Base-by-base conservation (phyloP, 345 rosid species). In the Erysimum cheiranthoides region DNA sequence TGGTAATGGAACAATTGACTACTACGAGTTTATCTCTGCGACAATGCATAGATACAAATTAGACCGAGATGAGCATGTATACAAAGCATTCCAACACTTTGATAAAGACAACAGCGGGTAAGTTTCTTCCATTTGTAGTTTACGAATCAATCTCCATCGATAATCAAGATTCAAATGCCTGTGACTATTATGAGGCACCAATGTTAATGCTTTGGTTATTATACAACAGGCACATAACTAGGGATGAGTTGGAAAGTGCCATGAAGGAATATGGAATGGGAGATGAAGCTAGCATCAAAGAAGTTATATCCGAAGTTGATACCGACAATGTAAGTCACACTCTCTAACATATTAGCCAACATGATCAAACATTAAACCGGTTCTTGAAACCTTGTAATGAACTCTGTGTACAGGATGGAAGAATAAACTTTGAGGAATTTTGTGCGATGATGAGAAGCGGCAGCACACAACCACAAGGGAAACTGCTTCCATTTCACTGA, bases 381-480 rank as follows among this genome's bases (percentile, higher is more conserved):
- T 49, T 66, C 7, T 43, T 38, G 12, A 25, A 53, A 35, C 13
- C n/a, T 39, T 49, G 49, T 69, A 16, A 5, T 18, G 34, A 58
- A 47, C 30, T 30, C 6, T 73, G 56, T 66, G n/a, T 46, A 69
- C 73, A 90, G 98, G 98, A 92, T 70, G 97, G 97, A 56, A 91
- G 80, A 80, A 93, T 93, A 77, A 91, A 88, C 84, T 91, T 91
- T 21, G 92, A 93, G 45, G 98, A 91, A 38, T 94, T 94, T 78
- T 90, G 98, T 67, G 63, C 93, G 4, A 94, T 92, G 96, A 94
- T 94, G 97, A 88, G 93, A 81, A 87, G 96, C 25, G 92, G 96
- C 10, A 81, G 81, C 51, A 71, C 81, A 0, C 90, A 82, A 51
- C 88, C 76, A 50, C 82, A 79, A 6, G 88, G 74, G 61, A 79